Evolutionary conservation across 164 flowering plant genomes (phyloP).

Genomic region (Magnolia sinica): DNA sequence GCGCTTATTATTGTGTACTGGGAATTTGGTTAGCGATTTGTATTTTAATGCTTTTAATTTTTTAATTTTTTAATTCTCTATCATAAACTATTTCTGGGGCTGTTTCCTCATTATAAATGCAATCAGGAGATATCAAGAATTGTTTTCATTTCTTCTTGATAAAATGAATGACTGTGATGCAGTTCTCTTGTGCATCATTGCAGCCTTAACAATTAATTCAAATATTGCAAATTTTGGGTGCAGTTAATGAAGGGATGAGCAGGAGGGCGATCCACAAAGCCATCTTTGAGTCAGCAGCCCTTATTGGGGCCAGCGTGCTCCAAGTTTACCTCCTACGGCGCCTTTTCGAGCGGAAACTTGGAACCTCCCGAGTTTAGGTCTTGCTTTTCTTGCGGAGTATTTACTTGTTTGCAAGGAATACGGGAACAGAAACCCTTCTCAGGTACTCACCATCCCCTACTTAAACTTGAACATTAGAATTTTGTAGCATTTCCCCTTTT

Average conservation of each 20-base stretch:
- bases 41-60: too few species aligned
- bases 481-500: not conserved
- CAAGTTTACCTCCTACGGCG: slow-evolving; percentile 87
- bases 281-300: slow-evolving; percentile 70
- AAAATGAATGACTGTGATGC: too few species aligned
- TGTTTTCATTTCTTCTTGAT: too few species aligned
- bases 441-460: not conserved
- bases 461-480: not conserved
- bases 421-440: not conserved
- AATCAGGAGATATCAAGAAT: too few species aligned
- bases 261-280: slow-evolving; percentile 82
- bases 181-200: too few species aligned
- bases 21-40: too few species aligned
- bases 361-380: slow-evolving; percentile 60
- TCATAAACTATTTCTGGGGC: too few species aligned
- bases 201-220: not conserved
- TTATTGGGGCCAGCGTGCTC: slow-evolving; percentile 72
- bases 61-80: too few species aligned
- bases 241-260: slow-evolving; percentile 95
- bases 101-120: too few species aligned
- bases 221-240: slow-evolving; percentile 12
- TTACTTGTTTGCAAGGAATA: not conserved
- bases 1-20: too few species aligned
- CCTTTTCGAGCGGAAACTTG: slow-evolving; percentile 83
- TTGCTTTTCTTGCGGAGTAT: not conserved